Base-by-base conservation (phyloP, 768 basidiomycete species). In the Psilocybe azurescens region DNA sequence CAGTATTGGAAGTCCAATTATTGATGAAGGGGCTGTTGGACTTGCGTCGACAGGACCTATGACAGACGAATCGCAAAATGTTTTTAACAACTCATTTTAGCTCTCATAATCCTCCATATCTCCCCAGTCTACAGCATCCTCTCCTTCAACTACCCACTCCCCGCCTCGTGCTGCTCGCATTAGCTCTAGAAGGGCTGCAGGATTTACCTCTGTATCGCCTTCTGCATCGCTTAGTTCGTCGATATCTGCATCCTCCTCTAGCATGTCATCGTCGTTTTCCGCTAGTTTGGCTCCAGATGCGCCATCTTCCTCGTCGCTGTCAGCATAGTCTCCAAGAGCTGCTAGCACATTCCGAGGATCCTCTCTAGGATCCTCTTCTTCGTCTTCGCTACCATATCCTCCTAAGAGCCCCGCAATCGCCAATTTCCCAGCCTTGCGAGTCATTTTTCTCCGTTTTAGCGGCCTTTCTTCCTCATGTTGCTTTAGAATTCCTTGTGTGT, bases 21-120 rank as follows among this genome's bases (percentile, higher is more conserved):
- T 79, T 93, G 49, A 93, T 95, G 91, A 94, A 93, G 67, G 93
- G 93, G 8, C 72, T 93, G 58, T 76, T 94, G 49, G 93, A 94
- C 72, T 79, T 94, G 59, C 82, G 89, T 62, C 82, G 91, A 66
- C 87, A 90, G 68, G 91, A 93, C 64, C 78, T 87, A 64, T 93
- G 62, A 73, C 58, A 50, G 39, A 6, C 11, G 50, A 24, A 46
- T 33, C 18, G 36, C 28, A 16, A 48, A 46, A 30, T 28, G 6
- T 32, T 20, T 56, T 14, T 8, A 16, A 47, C 18, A 44, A 8
- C 14, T 58, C 38, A 63, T 52, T 70, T 65, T 58, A 66, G 24
- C n/a, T 33, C 28, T 66, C 66, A 0, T 58, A 64, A 16, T 79
- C 83, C 4, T 78, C 80, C 77, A 77, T 77, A 57, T 80, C 83